Conservation (phyloP, 306 rosid genomes). For the Vicia faba region DNA sequence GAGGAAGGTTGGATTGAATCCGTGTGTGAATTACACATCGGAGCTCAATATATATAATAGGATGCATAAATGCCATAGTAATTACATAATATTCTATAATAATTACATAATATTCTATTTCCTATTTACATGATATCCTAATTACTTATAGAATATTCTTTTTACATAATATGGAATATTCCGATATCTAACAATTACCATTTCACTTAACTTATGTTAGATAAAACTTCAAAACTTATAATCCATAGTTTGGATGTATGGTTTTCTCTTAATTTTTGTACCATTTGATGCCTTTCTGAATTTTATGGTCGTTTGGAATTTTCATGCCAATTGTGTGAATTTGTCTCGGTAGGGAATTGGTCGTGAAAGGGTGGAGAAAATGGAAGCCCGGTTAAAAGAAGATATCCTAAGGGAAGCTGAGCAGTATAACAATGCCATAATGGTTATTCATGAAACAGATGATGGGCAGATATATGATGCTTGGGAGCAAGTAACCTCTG, state of each 20-base stretch:
- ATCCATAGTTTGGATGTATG: slow-evolving; percentile 19
- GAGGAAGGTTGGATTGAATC: too few relatives aligned
- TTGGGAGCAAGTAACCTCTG: slow-evolving; percentile 75
- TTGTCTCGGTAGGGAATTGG: slow-evolving; percentile 71
- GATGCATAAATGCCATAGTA: too few relatives aligned
- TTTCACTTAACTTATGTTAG: not conserved
- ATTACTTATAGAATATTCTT: too few relatives aligned
- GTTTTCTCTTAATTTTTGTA: not conserved
- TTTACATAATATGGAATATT: too few relatives aligned
- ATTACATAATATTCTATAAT: too few relatives aligned
- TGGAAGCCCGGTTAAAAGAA: slow-evolving; percentile 90
- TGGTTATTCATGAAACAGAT: slow-evolving; percentile 91
- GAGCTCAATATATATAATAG: too few relatives aligned
- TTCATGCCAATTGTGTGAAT: slow-evolving; percentile 35
- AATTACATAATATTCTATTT: too few relatives aligned
- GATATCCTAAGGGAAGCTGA: slow-evolving; percentile 86
- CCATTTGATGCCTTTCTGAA: slow-evolving; percentile 25
- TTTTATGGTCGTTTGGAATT: slow-evolving; percentile 7
- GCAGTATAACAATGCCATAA: slow-evolving; percentile 75
- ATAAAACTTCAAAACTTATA: slow-evolving; percentile 19
- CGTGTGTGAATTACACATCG: too few relatives aligned
- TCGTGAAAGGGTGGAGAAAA: slow-evolving; percentile 85
- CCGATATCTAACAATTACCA: too few relatives aligned
- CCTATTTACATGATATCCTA: too few relatives aligned
- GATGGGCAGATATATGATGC: slow-evolving; percentile 83